These are phyloP conservation scores for Alternaria dauci DNA, from an alignment of 2,329 filamentous ascomycete genomes.

Conservation along the genomic window DNA sequence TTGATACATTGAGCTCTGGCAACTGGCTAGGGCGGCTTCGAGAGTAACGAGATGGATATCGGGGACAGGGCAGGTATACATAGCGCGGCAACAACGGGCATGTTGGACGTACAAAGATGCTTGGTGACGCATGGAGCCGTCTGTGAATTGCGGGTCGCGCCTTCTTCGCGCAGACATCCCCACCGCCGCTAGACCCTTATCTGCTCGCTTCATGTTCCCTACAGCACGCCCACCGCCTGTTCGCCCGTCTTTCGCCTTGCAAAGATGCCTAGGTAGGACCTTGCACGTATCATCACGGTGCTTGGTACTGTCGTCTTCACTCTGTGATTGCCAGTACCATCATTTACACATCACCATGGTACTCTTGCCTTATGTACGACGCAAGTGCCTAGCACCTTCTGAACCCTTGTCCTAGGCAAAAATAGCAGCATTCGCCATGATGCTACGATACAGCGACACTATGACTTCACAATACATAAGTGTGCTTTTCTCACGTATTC, in stretches of 20 bases:
- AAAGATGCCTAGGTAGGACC: neutral
- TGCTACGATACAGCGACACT: neutral
- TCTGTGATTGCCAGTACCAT: neutral
- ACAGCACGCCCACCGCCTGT: constrained; percentile 20
- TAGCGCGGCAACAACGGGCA: constrained; percentile 17
- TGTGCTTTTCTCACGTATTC: neutral
- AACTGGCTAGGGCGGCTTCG: constrained; percentile 11
- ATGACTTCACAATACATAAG: neutral
- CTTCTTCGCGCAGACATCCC: constrained; percentile 10
- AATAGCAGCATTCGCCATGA: constrained; percentile 6
- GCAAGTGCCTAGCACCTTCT: neutral
- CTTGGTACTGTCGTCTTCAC: neutral
- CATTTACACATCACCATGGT: neutral
- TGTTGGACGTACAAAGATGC: constrained; percentile 18
- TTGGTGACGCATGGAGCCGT: constrained; percentile 22
- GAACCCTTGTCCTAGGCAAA: neutral
- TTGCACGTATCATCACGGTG: neutral
- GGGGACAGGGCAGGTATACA: constrained; percentile 15
- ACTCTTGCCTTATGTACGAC: neutral
- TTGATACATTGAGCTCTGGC: constrained; percentile 8
- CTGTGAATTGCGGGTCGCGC: constrained; percentile 17
- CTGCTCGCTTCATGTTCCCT: constrained; percentile 13
- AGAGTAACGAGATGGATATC: constrained; percentile 1
- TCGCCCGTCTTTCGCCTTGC: constrained; percentile 5
- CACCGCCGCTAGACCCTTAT: constrained; percentile 13